Conservation (phyloP, 2,329 filamentous ascomycete genomes). For the Ophiostoma fasciatum region DNA sequence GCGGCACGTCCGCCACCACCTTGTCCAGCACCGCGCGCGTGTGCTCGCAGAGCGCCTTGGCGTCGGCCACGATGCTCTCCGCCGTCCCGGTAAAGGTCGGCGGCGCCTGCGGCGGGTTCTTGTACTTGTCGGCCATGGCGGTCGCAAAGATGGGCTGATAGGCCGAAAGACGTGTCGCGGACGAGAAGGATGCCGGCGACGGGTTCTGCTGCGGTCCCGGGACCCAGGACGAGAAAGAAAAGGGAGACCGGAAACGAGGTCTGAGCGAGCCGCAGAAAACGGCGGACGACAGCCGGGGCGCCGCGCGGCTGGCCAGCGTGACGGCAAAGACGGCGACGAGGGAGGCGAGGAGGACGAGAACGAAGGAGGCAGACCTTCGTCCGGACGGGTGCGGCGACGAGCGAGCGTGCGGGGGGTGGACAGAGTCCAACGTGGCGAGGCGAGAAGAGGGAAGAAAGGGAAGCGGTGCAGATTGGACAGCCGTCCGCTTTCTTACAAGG, state of each 20-base stretch:
- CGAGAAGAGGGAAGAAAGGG: no score
- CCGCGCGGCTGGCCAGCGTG: slow-evolving; percentile 53
- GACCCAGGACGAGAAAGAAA: no score
- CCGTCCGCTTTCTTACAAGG: no score
- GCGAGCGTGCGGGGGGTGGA: no score
- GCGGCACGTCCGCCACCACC: slow-evolving; percentile 44
- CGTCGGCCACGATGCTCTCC: slow-evolving; percentile 50
- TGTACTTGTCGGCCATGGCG: slow-evolving; percentile 54
- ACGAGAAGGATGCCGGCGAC: slow-evolving; percentile 9
- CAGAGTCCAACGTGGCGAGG: no score
- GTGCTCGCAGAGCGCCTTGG: slow-evolving; percentile 48
- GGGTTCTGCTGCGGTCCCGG: slow-evolving; percentile 5
- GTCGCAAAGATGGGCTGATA: slow-evolving; percentile 20
- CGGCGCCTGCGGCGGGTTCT: slow-evolving; percentile 61
- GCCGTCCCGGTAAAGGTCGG: slow-evolving; percentile 65
- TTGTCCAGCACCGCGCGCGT: slow-evolving; percentile 52
- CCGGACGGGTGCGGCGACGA: no score
- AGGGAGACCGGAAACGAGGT: slow-evolving; percentile 4
- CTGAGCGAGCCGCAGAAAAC: slow-evolving; percentile 32
- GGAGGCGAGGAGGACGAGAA: slow-evolving; percentile 36
- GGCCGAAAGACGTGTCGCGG: no score
- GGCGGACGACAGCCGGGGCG: slow-evolving; percentile 38
- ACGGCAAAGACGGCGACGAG: slow-evolving; percentile 39
- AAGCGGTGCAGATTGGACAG: no score
- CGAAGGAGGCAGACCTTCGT: slow-evolving; percentile 15